Percentiles rank a stretch among this genome's conserved stretches.
Conservation (phyloP, 768 basidiomycete genomes). For the Russula compacta region DNA sequence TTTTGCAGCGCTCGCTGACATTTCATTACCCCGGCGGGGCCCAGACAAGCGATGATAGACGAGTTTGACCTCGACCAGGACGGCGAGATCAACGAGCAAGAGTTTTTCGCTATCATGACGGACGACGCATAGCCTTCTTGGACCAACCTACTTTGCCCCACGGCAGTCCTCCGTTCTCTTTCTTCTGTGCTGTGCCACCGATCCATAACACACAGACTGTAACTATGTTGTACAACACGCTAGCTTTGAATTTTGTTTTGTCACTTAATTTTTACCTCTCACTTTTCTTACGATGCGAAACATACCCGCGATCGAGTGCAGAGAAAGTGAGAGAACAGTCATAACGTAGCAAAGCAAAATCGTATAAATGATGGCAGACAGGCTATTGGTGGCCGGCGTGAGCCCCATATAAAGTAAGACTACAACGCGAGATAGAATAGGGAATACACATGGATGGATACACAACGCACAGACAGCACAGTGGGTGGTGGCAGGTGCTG, state of each 20-base stretch:
- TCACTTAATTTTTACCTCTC: background rate
- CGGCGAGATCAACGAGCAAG: conserved; percentile 92
- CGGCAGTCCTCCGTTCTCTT: background rate
- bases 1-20: background rate
- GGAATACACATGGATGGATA: conserved; percentile 21
- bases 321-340: background rate
- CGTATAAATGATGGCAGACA: conserved; percentile 11
- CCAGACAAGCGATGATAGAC: conserved; percentile 99
- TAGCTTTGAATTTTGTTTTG: background rate
- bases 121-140: conserved; percentile 70
- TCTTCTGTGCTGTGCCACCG: background rate
- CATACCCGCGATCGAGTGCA: too few species aligned
- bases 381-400: background rate
- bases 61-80: conserved; percentile 99
- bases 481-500: conserved; percentile 1
- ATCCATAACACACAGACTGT: background rate
- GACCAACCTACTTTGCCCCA: too few species aligned
- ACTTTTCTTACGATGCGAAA: background rate
- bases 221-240: background rate
- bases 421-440: conserved; percentile 18
- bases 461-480: background rate
- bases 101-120: conserved; percentile 96
- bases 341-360: conserved; percentile 3
- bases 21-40: background rate
- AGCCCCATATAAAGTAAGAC: conserved; percentile 16